Evolutionary conservation across 2,329 filamentous ascomycete genomes (phyloP).

Genomic region (Xylaria sp.): DNA sequence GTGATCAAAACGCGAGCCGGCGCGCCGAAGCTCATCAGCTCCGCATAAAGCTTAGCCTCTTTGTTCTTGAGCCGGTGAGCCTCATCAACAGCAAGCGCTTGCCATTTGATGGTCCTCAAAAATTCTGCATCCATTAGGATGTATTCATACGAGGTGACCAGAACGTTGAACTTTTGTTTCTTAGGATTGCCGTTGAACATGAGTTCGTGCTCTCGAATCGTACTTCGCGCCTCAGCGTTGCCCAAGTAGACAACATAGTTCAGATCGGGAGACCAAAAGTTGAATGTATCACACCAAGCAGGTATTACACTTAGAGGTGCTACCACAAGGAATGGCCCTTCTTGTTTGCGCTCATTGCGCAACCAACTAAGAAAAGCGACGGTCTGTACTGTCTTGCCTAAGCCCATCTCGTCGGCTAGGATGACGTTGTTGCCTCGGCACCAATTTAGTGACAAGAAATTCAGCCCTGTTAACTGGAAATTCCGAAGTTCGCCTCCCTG

Average conservation of each 20-base stretch:
- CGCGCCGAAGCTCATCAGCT: constrained; percentile 82
- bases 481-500: constrained; percentile 82
- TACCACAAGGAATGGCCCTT: constrained; percentile 96
- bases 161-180: constrained; percentile 95
- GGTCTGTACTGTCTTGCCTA: constrained; percentile 97
- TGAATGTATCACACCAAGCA: constrained; percentile 97
- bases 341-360: constrained; percentile 84
- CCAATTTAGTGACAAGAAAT: constrained; percentile 97
- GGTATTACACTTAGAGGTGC: constrained; percentile 96
- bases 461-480: constrained; percentile 92
- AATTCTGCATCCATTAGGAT: constrained; percentile 86
- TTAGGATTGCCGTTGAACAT: constrained; percentile 84
- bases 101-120: constrained; percentile 92
- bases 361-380: constrained; percentile 98
- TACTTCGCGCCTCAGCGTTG: constrained; percentile 81
- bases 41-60: constrained; percentile 90
- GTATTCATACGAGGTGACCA: constrained; percentile 97
- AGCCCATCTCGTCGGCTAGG: constrained; percentile 96
- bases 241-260: constrained; percentile 98
- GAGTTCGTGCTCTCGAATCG: constrained; percentile 89
- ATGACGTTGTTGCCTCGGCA: constrained; percentile 93
- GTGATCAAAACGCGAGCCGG: constrained; percentile 93
- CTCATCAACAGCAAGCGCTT: constrained; percentile 94
- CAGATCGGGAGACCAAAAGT: constrained; percentile 91
- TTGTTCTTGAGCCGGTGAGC: constrained; percentile 96